These are phyloP conservation scores for Tolypocladium ovalisporum DNA, from an alignment of 2,329 filamentous ascomycete species.

Conservation along the genomic window DNA sequence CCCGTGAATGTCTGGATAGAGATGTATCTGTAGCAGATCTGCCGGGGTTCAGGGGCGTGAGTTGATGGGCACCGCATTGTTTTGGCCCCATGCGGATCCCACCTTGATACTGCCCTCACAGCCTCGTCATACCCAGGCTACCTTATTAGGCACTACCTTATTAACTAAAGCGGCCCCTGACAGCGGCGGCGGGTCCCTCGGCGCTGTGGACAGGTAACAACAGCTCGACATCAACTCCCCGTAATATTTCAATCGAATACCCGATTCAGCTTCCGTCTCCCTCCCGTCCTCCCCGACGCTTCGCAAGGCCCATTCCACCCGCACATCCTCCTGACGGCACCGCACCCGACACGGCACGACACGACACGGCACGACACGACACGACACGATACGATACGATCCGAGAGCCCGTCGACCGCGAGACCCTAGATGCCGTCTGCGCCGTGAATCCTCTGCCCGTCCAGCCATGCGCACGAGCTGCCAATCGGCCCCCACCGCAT, in stretches of 20 bases:
- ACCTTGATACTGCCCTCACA: no score
- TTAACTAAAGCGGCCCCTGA: not conserved
- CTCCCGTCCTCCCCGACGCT: not conserved
- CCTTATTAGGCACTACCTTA: no score
- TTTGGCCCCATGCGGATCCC: not conserved
- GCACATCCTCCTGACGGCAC: not conserved
- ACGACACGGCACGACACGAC: not conserved
- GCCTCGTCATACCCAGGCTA: no score
- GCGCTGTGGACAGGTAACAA: not conserved
- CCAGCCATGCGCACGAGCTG: constrained; percentile 12
- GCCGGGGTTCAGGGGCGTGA: not conserved
- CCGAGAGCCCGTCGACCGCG: not conserved
- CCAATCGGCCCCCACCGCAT: constrained; percentile 5
- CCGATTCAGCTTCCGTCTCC: not conserved
- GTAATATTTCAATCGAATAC: not conserved
- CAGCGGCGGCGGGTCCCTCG: not conserved
- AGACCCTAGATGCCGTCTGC: not conserved
- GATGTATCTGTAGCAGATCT: not conserved
- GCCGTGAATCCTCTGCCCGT: not conserved
- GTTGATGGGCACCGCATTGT: not conserved
- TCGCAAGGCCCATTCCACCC: not conserved
- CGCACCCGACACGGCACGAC: not conserved
- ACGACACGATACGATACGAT: not conserved
- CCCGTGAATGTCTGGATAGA: not conserved
- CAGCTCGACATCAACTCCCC: not conserved